A percentile compares a stretch with the other conserved stretches of the same genome.
phyloP scores from a whole-genome alignment of 2,329 filamentous ascomycete species.

The Helminthosporium solani region DNA sequence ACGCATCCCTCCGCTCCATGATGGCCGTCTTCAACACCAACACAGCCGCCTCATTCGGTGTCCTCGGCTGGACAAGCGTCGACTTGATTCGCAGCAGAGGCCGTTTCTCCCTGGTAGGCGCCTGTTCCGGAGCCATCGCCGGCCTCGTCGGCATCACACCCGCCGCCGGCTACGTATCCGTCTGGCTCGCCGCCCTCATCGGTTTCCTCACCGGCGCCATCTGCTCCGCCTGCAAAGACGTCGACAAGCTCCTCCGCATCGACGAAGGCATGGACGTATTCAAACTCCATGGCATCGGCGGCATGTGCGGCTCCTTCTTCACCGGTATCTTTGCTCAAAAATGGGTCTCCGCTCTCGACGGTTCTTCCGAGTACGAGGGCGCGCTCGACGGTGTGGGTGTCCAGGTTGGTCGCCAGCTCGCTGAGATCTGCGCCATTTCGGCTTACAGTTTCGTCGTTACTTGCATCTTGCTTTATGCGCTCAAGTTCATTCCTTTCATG shows the following conservation, averaged over 20 bases:
- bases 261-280: constrained; percentile 63
- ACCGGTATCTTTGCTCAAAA: constrained; percentile 59
- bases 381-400: constrained; percentile 57
- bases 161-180: constrained; percentile 54
- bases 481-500: constrained; percentile 58
- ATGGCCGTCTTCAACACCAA: constrained; percentile 61
- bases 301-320: constrained; percentile 59
- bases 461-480: constrained; percentile 52
- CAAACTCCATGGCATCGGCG: constrained; percentile 60
- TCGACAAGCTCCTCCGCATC: constrained; percentile 57
- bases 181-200: constrained; percentile 57
- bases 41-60: constrained; percentile 55
- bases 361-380: constrained; percentile 47
- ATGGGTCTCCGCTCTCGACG: constrained; percentile 53
- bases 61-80: constrained; percentile 56
- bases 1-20: constrained; percentile 55
- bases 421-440: constrained; percentile 57
- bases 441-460: constrained; percentile 56
- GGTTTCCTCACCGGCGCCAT: constrained; percentile 57
- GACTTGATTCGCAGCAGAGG: constrained; percentile 55
- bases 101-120: constrained; percentile 57
- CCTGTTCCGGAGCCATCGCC: constrained; percentile 59
- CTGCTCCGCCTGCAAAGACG: constrained; percentile 51
- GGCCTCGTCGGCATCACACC: constrained; percentile 63
- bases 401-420: constrained; percentile 58